phyloP scores from a whole-genome alignment of 78 protist genomes.

The Dictyostelium purpureum region DNA sequence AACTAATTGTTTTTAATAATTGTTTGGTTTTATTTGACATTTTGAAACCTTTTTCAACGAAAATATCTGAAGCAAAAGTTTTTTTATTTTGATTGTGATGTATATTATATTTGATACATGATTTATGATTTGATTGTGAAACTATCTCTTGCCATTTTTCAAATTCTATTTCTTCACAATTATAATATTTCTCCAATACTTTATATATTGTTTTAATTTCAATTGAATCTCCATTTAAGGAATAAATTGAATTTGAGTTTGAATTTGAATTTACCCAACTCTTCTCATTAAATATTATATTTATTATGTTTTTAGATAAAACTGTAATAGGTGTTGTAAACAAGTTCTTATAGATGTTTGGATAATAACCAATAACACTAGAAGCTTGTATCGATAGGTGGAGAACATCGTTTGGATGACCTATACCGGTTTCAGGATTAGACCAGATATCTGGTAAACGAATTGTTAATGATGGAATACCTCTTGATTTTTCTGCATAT shows the following conservation, averaged over 20 bases:
- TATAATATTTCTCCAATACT: not conserved
- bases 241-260: not conserved
- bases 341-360: not conserved
- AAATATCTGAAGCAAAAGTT: not conserved
- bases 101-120: not conserved
- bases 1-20: not conserved
- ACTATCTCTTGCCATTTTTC: not conserved
- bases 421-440: conserved; percentile 35
- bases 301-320: not conserved
- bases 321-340: not conserved
- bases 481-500: conserved; percentile 10
- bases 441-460: conserved; percentile 22
- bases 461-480: conserved; percentile 25
- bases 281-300: not conserved
- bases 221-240: not conserved
- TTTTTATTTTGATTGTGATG: no score
- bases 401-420: conserved; percentile 17
- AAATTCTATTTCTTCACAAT: not conserved
- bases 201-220: not conserved
- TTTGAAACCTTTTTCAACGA: not conserved
- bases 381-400: not conserved
- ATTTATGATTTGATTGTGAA: not conserved
- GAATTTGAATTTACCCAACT: not conserved
- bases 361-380: not conserved
- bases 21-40: not conserved